Evolutionary conservation across 208 protist genomes (phyloP).

Genomic region (Acanthamoeba healyi): DNA sequence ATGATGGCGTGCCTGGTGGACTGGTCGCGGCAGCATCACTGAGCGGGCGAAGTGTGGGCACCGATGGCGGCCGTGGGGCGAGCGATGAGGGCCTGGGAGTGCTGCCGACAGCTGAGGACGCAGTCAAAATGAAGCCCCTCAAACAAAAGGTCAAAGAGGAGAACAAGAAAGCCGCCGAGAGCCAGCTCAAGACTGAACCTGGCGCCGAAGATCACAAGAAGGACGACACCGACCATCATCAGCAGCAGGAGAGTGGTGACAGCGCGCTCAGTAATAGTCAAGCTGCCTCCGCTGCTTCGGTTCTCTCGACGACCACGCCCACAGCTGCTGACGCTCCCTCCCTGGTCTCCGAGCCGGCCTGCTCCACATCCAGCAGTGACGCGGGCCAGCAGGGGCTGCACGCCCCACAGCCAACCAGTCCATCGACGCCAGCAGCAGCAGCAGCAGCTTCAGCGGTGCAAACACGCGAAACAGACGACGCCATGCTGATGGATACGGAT

Average conservation of each 20-base stretch:
- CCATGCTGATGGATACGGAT: no score
- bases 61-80: not conserved
- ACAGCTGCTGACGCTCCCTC: no score
- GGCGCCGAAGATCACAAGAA: not conserved
- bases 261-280: no score
- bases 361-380: no score
- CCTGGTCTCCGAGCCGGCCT: no score
- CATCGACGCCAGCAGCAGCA: no score
- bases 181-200: slow-evolving; percentile 5
- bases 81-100: not conserved
- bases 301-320: no score
- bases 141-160: slow-evolving; percentile 50
- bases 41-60: not conserved
- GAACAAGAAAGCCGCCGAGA: slow-evolving; percentile 59
- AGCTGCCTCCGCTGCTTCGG: no score
- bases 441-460: no score
- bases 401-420: no score
- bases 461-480: no score
- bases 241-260: not conserved
- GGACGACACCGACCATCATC: not conserved
- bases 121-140: slow-evolving; percentile 33
- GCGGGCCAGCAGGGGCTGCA: no score
- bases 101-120: not conserved
- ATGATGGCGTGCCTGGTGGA: not conserved
- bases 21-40: not conserved